Percentiles rank a stretch among this genome's conserved stretches.
Evolutionary conservation across 441 rosid genomes (phyloP).

Genomic region (Hura crepitans): DNA sequence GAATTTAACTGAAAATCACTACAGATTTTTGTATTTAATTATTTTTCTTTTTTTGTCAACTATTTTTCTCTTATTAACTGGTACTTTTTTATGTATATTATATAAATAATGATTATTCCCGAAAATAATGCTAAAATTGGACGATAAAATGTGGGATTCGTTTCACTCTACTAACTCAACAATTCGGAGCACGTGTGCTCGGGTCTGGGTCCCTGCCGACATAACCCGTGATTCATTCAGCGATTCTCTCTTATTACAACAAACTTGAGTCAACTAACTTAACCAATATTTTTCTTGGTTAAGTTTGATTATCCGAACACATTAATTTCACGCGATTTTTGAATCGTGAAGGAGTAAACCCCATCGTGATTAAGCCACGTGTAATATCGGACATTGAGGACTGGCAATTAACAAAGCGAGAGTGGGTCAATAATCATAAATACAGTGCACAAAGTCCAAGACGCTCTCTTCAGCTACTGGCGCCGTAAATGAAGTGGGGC

Average conservation of each 20-base stretch:
- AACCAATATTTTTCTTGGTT: constrained; percentile 14
- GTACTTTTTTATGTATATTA: too few species aligned
- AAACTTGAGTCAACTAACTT: constrained; percentile 21
- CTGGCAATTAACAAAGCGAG: background rate
- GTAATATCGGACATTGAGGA: background rate
- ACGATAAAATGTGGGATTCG: background rate
- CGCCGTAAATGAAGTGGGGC: constrained; percentile 39
- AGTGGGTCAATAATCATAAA: constrained; percentile 5
- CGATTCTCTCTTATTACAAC: constrained; percentile 15
- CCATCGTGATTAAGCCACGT: background rate
- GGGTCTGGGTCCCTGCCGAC: constrained; percentile 28
- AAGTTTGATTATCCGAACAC: background rate
- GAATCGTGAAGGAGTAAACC: background rate
- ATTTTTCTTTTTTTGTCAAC: too few species aligned
- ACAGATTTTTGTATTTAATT: too few species aligned
- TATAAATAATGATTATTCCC: too few species aligned
- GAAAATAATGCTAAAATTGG: background rate
- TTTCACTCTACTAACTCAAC: background rate
- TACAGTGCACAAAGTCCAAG: background rate
- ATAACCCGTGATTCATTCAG: constrained; percentile 24
- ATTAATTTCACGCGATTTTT: background rate
- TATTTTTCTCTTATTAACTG: too few species aligned
- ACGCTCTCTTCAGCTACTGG: constrained; percentile 18
- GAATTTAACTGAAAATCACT: too few species aligned
- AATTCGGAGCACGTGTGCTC: constrained; percentile 15